Conservation (phyloP, 768 basidiomycete species). For the Dentipellis fragilis region DNA sequence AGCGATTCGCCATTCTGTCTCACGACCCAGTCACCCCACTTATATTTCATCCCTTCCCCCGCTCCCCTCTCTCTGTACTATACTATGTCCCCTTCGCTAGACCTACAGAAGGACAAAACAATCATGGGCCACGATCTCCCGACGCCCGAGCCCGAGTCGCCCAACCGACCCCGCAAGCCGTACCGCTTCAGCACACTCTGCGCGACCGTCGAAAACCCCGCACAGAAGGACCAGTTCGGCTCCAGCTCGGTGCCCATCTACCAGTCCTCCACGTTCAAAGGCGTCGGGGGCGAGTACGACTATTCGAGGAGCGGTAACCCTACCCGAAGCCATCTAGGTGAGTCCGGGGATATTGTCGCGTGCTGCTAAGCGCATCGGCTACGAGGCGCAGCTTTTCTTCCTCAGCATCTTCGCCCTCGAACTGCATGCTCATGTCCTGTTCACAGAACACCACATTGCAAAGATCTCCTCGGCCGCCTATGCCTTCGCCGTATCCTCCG, state of each 20-base stretch:
- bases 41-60: background rate
- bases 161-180: slow-evolving; percentile 53
- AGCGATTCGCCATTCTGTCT: slow-evolving; percentile 13
- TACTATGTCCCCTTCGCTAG: slow-evolving; percentile 1
- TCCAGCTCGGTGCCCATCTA: slow-evolving; percentile 95
- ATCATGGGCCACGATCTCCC: slow-evolving; percentile 42
- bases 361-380: background rate
- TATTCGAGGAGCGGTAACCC: slow-evolving; percentile 95
- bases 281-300: slow-evolving; percentile 80
- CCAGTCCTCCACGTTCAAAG: slow-evolving; percentile 97
- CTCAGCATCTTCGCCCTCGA: background rate
- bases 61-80: background rate
- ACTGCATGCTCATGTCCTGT: background rate
- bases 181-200: slow-evolving; percentile 88
- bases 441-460: slow-evolving; percentile 88
- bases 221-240: slow-evolving; percentile 91
- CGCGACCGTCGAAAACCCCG: slow-evolving; percentile 85
- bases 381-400: background rate
- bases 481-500: slow-evolving; percentile 89
- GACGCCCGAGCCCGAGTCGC: slow-evolving; percentile 77
- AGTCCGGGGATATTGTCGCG: slow-evolving; percentile 14
- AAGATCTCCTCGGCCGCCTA: slow-evolving; percentile 90
- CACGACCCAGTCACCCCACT: slow-evolving; percentile 8
- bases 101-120: slow-evolving; percentile 1
- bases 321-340: slow-evolving; percentile 89